These are phyloP conservation scores for Candida vartiovaarae DNA, from an alignment of 805 yeast genomes.

Conservation along the genomic window DNA sequence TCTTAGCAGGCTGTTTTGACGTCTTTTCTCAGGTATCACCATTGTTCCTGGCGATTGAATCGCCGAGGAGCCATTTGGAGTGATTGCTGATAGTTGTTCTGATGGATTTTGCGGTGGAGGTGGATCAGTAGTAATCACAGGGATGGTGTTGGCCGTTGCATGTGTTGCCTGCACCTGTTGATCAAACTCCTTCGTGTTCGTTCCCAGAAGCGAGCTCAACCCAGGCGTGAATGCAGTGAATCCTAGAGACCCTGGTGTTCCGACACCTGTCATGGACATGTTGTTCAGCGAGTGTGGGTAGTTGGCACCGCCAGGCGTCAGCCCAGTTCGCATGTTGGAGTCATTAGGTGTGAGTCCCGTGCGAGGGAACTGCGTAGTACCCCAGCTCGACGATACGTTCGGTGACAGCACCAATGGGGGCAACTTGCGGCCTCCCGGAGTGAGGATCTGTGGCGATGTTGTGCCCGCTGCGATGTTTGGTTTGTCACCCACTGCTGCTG, in stretches of 20 bases:
- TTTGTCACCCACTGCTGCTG: conserved; percentile 3
- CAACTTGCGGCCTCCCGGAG: conserved; percentile 51
- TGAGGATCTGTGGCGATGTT: conserved; percentile 41
- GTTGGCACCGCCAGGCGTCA: conserved; percentile 56
- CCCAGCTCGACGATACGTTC: conserved; percentile 20
- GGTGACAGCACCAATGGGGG: conserved; percentile 38
- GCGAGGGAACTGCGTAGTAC: conserved; percentile 23
- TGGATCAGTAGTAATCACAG: conserved; percentile 1
- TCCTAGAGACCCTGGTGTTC: conserved; percentile 19
- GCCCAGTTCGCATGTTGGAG: conserved; percentile 60
- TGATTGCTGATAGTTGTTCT: not conserved
- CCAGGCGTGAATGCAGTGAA: conserved; percentile 29
- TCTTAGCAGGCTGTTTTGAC: not conserved
- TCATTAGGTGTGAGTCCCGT: conserved; percentile 76
- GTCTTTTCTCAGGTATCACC: not conserved
- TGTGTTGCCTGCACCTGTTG: conserved; percentile 10
- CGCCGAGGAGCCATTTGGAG: not conserved
- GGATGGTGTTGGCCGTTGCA: not conserved
- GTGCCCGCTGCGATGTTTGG: conserved; percentile 21
- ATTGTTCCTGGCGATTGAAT: not conserved
- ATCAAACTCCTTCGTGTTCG: conserved; percentile 12
- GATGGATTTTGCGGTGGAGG: not conserved
- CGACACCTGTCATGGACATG: conserved; percentile 16
- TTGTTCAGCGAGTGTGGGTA: conserved; percentile 35
- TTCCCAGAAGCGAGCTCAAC: conserved; percentile 24